These are phyloP conservation scores for Diospyros kaki DNA, from an alignment of 148 eudicot genomes.

Conservation along the genomic window DNA sequence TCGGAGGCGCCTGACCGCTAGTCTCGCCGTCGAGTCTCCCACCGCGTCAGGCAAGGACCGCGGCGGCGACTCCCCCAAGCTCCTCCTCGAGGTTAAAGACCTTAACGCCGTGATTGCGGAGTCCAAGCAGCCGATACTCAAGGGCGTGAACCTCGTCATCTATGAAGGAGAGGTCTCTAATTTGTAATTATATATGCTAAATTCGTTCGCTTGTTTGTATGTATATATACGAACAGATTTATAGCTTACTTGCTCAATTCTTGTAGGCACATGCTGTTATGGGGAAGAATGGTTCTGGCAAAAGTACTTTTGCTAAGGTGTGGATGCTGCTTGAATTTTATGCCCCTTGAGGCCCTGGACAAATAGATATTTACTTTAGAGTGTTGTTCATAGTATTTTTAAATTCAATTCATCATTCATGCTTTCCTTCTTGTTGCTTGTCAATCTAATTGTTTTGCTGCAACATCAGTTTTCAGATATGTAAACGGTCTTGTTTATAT, in stretches of 20 bases:
- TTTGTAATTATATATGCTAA: background rate
- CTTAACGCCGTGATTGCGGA: constrained; percentile 76
- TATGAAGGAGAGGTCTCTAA: constrained; percentile 76
- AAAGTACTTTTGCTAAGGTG: constrained; percentile 98
- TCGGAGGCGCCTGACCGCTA: constrained; percentile 20
- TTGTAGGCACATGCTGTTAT: constrained; percentile 83
- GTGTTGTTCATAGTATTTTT: background rate
- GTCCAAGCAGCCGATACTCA: constrained; percentile 53
- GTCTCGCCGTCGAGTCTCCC: constrained; percentile 47
- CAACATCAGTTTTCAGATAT: background rate
- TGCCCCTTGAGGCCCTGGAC: background rate
- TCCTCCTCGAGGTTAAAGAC: constrained; percentile 69
- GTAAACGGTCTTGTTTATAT: background rate
- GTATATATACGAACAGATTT: background rate
- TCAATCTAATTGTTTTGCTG: no score
- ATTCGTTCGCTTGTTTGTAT: no score
- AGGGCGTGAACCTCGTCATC: constrained; percentile 76
- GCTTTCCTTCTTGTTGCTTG: background rate
- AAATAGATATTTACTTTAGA: background rate
- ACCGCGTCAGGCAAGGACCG: constrained; percentile 22
- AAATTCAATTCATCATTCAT: background rate
- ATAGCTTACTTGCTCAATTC: constrained; percentile 12
- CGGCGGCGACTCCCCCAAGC: constrained; percentile 33
- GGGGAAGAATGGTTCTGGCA: constrained; percentile 99
- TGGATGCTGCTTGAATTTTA: constrained; percentile 12